Base-by-base conservation (phyloP, 1,284 basidiomycete species). In the Leccinum fallax region DNA sequence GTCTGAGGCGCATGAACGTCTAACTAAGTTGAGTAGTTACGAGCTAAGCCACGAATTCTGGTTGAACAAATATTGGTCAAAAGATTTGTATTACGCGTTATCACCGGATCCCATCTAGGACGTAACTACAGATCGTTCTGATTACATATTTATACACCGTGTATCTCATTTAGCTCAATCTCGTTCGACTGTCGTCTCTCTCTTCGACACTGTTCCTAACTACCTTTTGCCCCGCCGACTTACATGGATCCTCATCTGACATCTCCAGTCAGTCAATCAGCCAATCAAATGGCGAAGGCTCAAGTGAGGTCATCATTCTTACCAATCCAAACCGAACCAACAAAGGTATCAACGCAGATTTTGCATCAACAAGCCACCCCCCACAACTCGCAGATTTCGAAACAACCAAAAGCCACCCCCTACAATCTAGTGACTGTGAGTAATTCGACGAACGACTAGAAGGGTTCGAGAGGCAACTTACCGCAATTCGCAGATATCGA, bases 11-110 rank as follows among this genome's bases (percentile, higher is more conserved):
- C 28, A 48, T 36, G 1, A 13, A 5, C 7, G 15, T 4, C 26
- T 60, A 34, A 32, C 15, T 7, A 60, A 52, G n/a, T 16, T 7
- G 10, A 60, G 48, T 16, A 58, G 59, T 8, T 34, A 52, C 1
- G 21, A 60, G 9, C 9, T 52, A 10, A 57, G 59, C 8, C 28
- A 32, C 2, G 32, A 60, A 4, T 60, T 60, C 11, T 60, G 59
- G 59, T 10, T 60, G 9, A 60, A 60, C n/a, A 60, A 51, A 13
- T 60, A 57, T 6, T 60, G 59, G 54, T 38, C 19, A 13, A 57
- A 57, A 15, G 53, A 57, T 3, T 56, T 51, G 3, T 60, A 60
- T 30, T 57, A 60, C 2, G 19, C 13, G 10, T 52, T 52, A 48
- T 48, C 46, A 48, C 46, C 5, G 6, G 13, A 21, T 28, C 9